These are phyloP conservation scores for Aspergillus cavernicola DNA, from an alignment of 495 filamentous ascomycete species.

Conservation along the genomic window DNA sequence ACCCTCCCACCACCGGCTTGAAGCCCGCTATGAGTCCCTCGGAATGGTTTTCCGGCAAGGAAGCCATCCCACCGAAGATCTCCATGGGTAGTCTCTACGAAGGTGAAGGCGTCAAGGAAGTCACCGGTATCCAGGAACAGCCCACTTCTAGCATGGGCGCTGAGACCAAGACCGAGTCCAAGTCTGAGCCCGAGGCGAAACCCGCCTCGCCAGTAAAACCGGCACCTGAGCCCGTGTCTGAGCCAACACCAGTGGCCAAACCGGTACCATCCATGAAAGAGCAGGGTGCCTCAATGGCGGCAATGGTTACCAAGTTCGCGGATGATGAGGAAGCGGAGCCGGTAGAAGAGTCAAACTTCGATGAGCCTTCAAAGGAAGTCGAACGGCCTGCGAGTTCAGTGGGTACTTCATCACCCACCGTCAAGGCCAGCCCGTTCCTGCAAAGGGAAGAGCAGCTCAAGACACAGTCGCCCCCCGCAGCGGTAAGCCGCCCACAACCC, in stretches of 20 bases:
- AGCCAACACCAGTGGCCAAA: constrained; percentile 42
- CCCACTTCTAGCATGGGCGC: constrained; percentile 44
- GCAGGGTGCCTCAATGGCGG: constrained; percentile 79
- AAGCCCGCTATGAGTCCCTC: constrained; percentile 74
- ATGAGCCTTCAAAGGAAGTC: constrained; percentile 67
- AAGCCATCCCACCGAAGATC: constrained; percentile 81
- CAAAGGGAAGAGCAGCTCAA: constrained; percentile 33
- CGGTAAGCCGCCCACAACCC: constrained; percentile 10
- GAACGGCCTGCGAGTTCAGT: constrained; percentile 42
- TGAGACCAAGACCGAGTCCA: constrained; percentile 46
- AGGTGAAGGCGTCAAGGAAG: constrained; percentile 69
- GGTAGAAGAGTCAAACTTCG: constrained; percentile 73
- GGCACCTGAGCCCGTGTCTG: constrained; percentile 32
- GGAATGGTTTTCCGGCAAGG: constrained; percentile 86
- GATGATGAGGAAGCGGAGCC: constrained; percentile 61
- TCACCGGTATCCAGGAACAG: constrained; percentile 63
- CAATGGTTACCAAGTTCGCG: constrained; percentile 78
- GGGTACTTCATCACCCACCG: constrained; percentile 29
- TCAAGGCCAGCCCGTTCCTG: constrained; percentile 33
- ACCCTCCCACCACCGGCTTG: constrained; percentile 72
- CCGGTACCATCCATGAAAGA: constrained; percentile 70
- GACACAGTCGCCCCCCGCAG: constrained; percentile 14
- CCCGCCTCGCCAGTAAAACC: constrained; percentile 44
- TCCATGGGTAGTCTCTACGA: constrained; percentile 90
- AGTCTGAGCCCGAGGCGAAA: constrained; percentile 47